Conservation (phyloP, 192 early-diverging fungal genomes). For the Backusella australiensis region DNA sequence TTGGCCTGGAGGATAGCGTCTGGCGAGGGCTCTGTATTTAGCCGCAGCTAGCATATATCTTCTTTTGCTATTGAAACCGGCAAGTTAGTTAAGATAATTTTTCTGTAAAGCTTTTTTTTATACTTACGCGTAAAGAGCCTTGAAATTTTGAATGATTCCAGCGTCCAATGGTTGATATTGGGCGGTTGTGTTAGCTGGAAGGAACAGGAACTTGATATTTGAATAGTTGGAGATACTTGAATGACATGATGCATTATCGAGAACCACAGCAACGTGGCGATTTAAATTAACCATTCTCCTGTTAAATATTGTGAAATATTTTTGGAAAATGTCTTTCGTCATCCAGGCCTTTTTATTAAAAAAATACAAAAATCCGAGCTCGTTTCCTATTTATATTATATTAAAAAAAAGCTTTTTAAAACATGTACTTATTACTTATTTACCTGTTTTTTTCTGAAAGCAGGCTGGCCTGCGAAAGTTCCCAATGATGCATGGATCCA, state of each 20-base stretch:
- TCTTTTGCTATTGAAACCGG: not conserved
- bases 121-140: not conserved
- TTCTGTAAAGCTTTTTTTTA: not conserved
- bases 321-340: not conserved
- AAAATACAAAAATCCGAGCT: not conserved
- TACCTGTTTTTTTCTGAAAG: not conserved
- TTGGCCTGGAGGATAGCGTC: too few species aligned
- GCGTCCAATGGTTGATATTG: not conserved
- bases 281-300: not conserved
- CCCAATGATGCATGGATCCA: not conserved
- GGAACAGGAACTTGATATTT: not conserved
- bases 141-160: not conserved
- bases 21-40: not conserved
- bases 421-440: not conserved
- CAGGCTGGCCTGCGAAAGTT: not conserved
- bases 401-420: not conserved
- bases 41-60: not conserved
- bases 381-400: not conserved
- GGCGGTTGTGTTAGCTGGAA: not conserved
- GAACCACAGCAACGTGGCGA: not conserved
- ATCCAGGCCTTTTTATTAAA: not conserved
- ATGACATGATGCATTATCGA: not conserved
- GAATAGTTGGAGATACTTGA: not conserved
- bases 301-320: not conserved
- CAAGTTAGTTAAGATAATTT: not conserved